Percentiles rank a stretch among this genome's conserved stretches.
Evolutionary conservation across 2,329 filamentous ascomycete genomes (phyloP).

Genomic region (Sporothrix brasiliensis): DNA sequence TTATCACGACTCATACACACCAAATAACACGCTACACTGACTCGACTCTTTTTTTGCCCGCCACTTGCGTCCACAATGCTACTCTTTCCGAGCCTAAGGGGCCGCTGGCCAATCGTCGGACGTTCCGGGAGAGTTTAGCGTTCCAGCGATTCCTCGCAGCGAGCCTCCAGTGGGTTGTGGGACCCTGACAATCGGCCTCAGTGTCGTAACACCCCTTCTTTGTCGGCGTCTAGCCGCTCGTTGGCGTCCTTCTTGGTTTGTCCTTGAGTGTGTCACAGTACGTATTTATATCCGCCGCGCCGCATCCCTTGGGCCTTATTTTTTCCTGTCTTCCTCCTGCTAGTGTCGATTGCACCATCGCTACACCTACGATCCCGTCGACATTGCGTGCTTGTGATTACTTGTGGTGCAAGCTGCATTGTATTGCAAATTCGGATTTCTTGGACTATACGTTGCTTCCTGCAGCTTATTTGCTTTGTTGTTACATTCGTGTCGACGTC

Average conservation of each 20-base stretch:
- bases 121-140: conserved; percentile 14
- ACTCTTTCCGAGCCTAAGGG: conserved; percentile 13
- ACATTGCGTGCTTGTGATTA: conserved; percentile 32
- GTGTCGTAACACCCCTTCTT: neutral
- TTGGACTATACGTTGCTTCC: conserved; percentile 19
- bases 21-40: conserved; percentile 27
- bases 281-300: conserved; percentile 22
- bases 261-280: neutral
- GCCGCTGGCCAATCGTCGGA: conserved; percentile 25
- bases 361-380: neutral
- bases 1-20: conserved; percentile 4
- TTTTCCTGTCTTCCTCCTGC: neutral
- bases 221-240: conserved; percentile 5
- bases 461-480: conserved; percentile 3
- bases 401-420: conserved; percentile 32
- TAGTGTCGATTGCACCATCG: conserved; percentile 35
- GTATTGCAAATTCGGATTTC: conserved; percentile 27
- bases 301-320: conserved; percentile 7
- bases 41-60: conserved; percentile 22
- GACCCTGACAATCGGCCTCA: conserved; percentile 16
- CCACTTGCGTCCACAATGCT: neutral
- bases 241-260: conserved; percentile 8
- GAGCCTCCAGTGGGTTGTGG: conserved; percentile 10
- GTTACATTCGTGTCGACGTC: neutral
- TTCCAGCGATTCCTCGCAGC: neutral